Evolutionary conservation across 192 early-diverging fungal species (phyloP).

Genomic region (Umbelopsis vinacea): DNA sequence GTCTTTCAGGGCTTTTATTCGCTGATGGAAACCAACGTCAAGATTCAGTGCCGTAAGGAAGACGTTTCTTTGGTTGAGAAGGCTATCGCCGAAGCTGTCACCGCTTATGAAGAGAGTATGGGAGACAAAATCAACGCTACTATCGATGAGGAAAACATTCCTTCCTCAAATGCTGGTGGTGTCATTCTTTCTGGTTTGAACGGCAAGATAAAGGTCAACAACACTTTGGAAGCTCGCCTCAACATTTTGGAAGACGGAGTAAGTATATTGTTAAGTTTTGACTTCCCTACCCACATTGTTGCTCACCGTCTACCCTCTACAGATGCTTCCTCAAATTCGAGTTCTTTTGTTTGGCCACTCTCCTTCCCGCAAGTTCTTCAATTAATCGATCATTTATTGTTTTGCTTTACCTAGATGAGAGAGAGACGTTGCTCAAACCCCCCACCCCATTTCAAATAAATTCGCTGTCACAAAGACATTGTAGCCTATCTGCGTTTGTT

Average conservation of each 20-base stretch:
- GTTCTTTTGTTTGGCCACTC: conserved; percentile 90
- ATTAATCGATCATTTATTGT: conserved; percentile 52
- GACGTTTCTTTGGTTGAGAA: conserved; percentile 68
- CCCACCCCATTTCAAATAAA: conserved; percentile 1
- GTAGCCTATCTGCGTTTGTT: not conserved
- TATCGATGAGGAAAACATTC: conserved; percentile 65
- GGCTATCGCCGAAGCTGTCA: conserved; percentile 54
- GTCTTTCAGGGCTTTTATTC: conserved; percentile 71
- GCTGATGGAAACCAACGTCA: conserved; percentile 82
- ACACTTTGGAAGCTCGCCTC: conserved; percentile 91
- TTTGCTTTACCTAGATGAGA: not conserved
- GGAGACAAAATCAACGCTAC: conserved; percentile 48
- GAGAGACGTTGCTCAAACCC: not conserved
- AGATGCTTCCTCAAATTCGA: conserved; percentile 96
- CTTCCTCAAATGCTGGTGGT: conserved; percentile 85
- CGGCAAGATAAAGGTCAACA: conserved; percentile 83
- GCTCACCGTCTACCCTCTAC: conserved; percentile 3
- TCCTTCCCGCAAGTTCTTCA: conserved; percentile 90
- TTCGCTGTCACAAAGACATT: conserved; percentile 6
- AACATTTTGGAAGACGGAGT: conserved; percentile 80
- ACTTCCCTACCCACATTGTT: not conserved
- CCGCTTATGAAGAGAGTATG: conserved; percentile 62
- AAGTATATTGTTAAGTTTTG: conserved; percentile 25
- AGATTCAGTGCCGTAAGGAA: conserved; percentile 69
- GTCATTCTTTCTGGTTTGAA: conserved; percentile 78